Evolutionary conservation across 768 basidiomycete genomes (phyloP).

Genomic region (Mycena maculata): DNA sequence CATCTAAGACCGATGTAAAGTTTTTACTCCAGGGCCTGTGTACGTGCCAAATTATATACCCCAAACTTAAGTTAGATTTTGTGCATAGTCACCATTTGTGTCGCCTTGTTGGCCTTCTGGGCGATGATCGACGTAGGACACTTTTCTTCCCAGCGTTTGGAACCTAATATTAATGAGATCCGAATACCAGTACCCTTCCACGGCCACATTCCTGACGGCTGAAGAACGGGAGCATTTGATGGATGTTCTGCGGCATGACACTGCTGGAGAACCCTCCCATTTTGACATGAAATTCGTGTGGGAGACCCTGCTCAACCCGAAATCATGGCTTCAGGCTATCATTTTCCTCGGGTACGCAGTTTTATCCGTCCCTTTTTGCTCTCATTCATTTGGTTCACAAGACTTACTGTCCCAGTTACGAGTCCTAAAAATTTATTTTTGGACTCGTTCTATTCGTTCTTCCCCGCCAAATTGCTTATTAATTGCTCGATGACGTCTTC

Average conservation of each 20-base stretch:
- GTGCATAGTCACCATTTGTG: conserved; percentile 46
- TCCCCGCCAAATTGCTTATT: too few relatives aligned
- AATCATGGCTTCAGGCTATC: conserved; percentile 40
- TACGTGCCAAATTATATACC: conserved; percentile 17
- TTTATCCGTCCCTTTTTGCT: background rate
- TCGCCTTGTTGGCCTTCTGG: conserved; percentile 51
- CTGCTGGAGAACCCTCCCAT: conserved; percentile 44
- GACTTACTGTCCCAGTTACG: conserved; percentile 5
- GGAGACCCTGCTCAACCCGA: conserved; percentile 45
- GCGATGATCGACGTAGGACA: conserved; percentile 51
- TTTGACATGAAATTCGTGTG: conserved; percentile 49
- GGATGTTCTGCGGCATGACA: conserved; percentile 42
- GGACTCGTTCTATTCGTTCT: too few relatives aligned
- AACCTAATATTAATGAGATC: background rate
- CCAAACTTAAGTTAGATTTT: background rate
- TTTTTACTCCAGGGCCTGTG: conserved; percentile 53
- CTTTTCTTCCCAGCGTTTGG: background rate
- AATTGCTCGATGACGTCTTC: too few relatives aligned
- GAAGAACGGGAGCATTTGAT: conserved; percentile 47
- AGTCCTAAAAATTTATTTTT: too few relatives aligned
- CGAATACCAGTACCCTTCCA: conserved; percentile 51
- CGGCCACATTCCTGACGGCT: conserved; percentile 54
- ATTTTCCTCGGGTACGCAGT: conserved; percentile 45
- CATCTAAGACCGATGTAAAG: conserved; percentile 26
- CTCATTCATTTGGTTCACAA: background rate